A percentile compares a stretch with the other conserved stretches of the same genome.
These are phyloP conservation scores for Scolecobasidium constrictum DNA, from an alignment of 2,329 filamentous ascomycete species.

Conservation along the genomic window DNA sequence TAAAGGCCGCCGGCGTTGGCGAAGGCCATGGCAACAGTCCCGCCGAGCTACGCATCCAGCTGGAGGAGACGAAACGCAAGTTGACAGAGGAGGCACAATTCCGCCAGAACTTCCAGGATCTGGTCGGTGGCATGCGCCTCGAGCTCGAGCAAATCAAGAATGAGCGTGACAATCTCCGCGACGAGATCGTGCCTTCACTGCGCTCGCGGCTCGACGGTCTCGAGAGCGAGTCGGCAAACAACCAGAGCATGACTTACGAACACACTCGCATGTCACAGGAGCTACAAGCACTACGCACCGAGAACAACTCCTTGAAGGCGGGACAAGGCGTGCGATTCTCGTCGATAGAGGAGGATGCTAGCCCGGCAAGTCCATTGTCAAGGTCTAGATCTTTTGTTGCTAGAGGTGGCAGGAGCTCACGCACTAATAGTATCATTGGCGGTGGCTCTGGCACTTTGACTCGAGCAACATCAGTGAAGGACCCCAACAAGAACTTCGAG, in stretches of 20 bases:
- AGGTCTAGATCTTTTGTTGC: conserved; percentile 57
- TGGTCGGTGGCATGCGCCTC: conserved; percentile 70
- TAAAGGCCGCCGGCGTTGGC: conserved; percentile 33
- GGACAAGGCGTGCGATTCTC: conserved; percentile 41
- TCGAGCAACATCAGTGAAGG: conserved; percentile 24
- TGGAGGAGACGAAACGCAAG: conserved; percentile 74
- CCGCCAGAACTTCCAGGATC: conserved; percentile 89
- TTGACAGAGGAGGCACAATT: conserved; percentile 75
- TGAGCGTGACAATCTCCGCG: conserved; percentile 83
- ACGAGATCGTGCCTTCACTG: conserved; percentile 75
- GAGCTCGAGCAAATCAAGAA: conserved; percentile 76
- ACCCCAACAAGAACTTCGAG: conserved; percentile 19
- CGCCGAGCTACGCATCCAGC: conserved; percentile 65
- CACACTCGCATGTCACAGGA: conserved; percentile 82
- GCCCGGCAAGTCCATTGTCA: conserved; percentile 34
- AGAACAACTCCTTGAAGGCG: conserved; percentile 49
- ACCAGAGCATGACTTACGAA: conserved; percentile 66
- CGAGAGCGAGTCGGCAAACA: conserved; percentile 61
- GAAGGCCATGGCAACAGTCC: conserved; percentile 37
- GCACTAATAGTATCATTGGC: background rate
- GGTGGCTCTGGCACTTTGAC: conserved; percentile 10
- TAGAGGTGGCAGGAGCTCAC: conserved; percentile 19
- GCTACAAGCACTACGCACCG: conserved; percentile 55
- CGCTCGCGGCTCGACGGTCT: conserved; percentile 66
- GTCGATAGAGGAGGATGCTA: conserved; percentile 48